Base-by-base conservation (phyloP, 768 basidiomycete genomes). In the Suillus brevipes region DNA sequence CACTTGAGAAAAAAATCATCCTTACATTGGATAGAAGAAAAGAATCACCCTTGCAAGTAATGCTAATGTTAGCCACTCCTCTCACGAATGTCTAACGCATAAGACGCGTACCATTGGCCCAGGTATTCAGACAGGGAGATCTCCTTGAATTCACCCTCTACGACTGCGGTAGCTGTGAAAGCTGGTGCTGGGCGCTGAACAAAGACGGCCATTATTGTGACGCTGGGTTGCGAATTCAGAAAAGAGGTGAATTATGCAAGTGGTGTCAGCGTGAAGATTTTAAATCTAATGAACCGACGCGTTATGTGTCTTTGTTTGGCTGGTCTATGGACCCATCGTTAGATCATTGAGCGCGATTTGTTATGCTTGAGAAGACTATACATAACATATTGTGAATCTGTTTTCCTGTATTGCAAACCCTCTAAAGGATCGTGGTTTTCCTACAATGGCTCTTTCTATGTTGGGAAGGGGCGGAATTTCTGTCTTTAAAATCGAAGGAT, bases 11-110 rank as follows among this genome's bases (percentile, higher is more conserved):
- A 58, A 45, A 3, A 0, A 7, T 8, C 5, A 64, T 59, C 78
- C 89, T 68, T 80, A 94, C 92, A 97, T 86, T 6, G 95, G 95
- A 80, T 97, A 97, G 82, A 97, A 96, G 77, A 97, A 85, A 20
- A 97, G 86, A 42, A 95, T 84, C n/a, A 96, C 89, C 94, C 95
- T 95, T 64, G 62, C 40, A 34, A 38, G 52, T 45, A 60, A 63
- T n/a, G 59, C 45, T 38, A 28, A 42, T 42, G 56, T n/a, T 56
- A 56, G 50, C 38, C 31, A 14, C 36, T 63, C 43, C 38, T 40
- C 58, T 61, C 57, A 60, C 58, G 58, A 42, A 42, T 20, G 58
- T 59, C 55, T 64, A 20, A 18, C 1, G 64, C 40, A 65, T 50
- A 63, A 59, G 45, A 59, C 56, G 72, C 82, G 23, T 68, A 94